Evolutionary conservation across 2,329 filamentous ascomycete species (phyloP), one percentile per base, ranked within the genome.

Genomic region (Drechslerella dactyloides): DNA sequence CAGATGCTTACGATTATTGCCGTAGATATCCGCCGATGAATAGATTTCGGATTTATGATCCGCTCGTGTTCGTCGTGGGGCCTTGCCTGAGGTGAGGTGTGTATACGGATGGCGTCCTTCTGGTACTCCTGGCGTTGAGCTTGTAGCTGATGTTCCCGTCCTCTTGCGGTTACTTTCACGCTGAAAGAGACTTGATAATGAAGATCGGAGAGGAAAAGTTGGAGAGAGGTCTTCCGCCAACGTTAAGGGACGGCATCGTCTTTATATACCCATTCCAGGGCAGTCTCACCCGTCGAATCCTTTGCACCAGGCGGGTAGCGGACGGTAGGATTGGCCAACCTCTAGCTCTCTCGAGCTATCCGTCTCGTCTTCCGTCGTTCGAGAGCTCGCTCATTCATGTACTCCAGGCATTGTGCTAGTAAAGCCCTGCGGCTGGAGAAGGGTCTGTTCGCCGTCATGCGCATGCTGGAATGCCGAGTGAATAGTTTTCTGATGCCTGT

Each of bases 401-500:
- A 11, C 40, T n/a, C 27, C 27, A 33, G 27, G 27, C 27, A 33
- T 33, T 33, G 27, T n/a, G n/a, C n/a, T n/a, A n/a, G n/a, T n/a
- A n/a, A n/a, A 24, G 46, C 57, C 44, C 17, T 40, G 19, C 55
- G 30, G 30, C 19, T 5, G 33, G 23, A 37, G 33, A 7, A 30
- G 5, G 10, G 21, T 46, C 46, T 23, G 17, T 50, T 50, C 15
- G 17, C 17, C 51, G 5, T n/a, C 10, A 52, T 62, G 64, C 50
- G 13, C 6, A 37, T 13, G 6, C 33, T 37, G 13, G 13, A 37
- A 6, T 37, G 7, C 33, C 13, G 11, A 17, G 37, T 11, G 52
- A 42, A 69, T 57, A 52, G 19, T 52, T 42, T 42, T 42, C n/a
- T 6, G 51, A 24, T 33, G 56, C 27, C 48, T 35, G 56, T 50